These are phyloP conservation scores for Calonectria naviculata DNA, from an alignment of 2,329 filamentous ascomycete species.

Conservation along the genomic window DNA sequence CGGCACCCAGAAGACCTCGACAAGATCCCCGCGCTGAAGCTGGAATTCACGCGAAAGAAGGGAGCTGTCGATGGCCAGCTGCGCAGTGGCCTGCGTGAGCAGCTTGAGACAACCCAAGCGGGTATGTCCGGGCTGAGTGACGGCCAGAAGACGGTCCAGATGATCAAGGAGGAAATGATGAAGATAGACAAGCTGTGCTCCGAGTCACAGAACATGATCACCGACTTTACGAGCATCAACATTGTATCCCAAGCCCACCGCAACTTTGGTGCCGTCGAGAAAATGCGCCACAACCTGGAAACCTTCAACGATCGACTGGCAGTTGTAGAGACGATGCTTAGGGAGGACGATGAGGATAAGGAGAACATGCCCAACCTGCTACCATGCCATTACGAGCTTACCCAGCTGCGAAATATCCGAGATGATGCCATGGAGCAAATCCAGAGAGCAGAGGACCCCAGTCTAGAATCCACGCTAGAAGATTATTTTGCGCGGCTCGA, in stretches of 20 bases:
- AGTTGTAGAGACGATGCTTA: constrained; percentile 81
- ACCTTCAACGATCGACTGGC: constrained; percentile 83
- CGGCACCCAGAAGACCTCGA: constrained; percentile 97
- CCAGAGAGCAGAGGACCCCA: constrained; percentile 76
- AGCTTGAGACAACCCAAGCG: constrained; percentile 92
- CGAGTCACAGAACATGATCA: constrained; percentile 97
- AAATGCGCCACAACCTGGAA: constrained; percentile 92
- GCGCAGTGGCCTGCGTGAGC: constrained; percentile 86
- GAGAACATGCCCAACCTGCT: constrained; percentile 94
- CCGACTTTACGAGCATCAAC: constrained; percentile 95
- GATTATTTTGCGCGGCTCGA: constrained; percentile 92
- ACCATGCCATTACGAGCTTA: constrained; percentile 91
- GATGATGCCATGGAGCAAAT: constrained; percentile 99
- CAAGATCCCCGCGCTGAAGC: constrained; percentile 90
- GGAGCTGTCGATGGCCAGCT: constrained; percentile 90
- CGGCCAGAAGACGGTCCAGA: constrained; percentile 89
- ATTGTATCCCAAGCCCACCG: constrained; percentile 92
- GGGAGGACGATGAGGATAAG: constrained; percentile 84
- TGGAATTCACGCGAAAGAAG: constrained; percentile 96
- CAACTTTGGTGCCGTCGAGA: constrained; percentile 94
- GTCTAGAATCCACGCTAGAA: constrained; percentile 83
- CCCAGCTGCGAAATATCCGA: constrained; percentile 89
- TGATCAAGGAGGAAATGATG: constrained; percentile 98
- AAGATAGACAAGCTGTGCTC: constrained; percentile 98
- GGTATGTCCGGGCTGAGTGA: constrained; percentile 91